Base-by-base conservation (phyloP, 306 rosid genomes). In the Quercus gilva region DNA sequence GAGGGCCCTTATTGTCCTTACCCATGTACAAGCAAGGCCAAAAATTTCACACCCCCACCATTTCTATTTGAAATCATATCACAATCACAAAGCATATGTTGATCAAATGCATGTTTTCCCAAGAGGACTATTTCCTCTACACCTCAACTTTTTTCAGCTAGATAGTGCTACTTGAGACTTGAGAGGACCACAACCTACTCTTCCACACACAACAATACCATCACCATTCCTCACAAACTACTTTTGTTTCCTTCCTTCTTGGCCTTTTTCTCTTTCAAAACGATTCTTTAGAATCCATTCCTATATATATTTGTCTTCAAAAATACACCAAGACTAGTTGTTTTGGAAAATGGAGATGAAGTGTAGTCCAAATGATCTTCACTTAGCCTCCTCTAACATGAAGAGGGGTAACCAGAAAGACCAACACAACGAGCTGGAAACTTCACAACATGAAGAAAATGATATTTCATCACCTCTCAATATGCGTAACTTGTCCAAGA, bases 401-500 rank as follows among this genome's bases (percentile, higher is more conserved):
- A 76, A 81, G 15, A 65, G 78, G n/a, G 69, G 51, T 71, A 29
- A 19, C 56, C 65, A 26, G 14, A 76, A 74, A 49, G 73, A 79
- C 15, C 31, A 68, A 37, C 78, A 72, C 68, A 78, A 63, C 29
- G 59, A 49, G 15, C 76, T 76, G 6, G 74, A 15, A 18, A 19
- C 65, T 15, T 17, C 74, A 23, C 79, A 76, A 23, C 29, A 67
- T 55, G 84, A 83, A 64, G 87, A 86, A 28, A 77, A 57, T 13
- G 31, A 20, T 23, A 81, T 79, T 59, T 61, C 87, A 18, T 18
- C 86, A 15, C 76, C 92, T 51, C 82, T 90, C 61, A 82, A 67
- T 84, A 78, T 91, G 35, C 58, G 80, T 28, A 90, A 88, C 77
- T 74, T 95, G 37, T 95, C 99, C 9, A 95, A 95, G 88, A 79